These are phyloP conservation scores for Pisolithus orientalis DNA, from an alignment of 768 basidiomycete genomes.

Conservation along the genomic window DNA sequence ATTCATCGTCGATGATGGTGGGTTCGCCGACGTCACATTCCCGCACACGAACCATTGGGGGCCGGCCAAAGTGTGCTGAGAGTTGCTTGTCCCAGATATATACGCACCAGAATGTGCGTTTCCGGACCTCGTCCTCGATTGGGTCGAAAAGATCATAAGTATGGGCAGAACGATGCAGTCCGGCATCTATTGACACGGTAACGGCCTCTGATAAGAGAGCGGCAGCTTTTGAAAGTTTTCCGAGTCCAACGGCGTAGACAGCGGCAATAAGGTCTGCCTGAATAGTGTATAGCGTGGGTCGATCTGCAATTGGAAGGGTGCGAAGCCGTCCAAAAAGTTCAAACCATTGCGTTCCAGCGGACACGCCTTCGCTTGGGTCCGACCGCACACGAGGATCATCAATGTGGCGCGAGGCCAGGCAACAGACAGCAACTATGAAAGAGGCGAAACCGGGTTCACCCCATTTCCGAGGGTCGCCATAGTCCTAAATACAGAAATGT, in stretches of 20 bases:
- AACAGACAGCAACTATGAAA: constrained; percentile 90
- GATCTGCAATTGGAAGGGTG: constrained; percentile 83
- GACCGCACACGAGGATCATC: constrained; percentile 87
- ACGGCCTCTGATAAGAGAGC: constrained; percentile 81
- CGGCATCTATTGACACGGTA: constrained; percentile 84
- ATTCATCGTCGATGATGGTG: constrained; percentile 82
- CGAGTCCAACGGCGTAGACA: constrained; percentile 86
- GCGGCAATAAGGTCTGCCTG: constrained; percentile 90
- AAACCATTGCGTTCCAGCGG: constrained; percentile 88
- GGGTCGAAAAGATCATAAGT: constrained; percentile 83
- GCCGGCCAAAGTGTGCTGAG: constrained; percentile 81
- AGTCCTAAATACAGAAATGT: constrained; percentile 50
- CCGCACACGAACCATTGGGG: constrained; percentile 77
- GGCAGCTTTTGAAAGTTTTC: constrained; percentile 82
- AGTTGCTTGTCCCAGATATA: constrained; percentile 97
- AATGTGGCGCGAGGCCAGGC: constrained; percentile 85
- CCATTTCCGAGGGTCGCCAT: constrained; percentile 93
- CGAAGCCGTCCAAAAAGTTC: constrained; percentile 81
- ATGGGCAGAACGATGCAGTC: constrained; percentile 82
- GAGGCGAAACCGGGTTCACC: constrained; percentile 92
- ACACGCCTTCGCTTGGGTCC: constrained; percentile 75
- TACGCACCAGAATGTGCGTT: constrained; percentile 94
- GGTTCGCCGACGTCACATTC: constrained; percentile 94
- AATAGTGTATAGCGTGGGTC: constrained; percentile 87
- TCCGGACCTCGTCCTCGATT: constrained; percentile 86